Evolutionary conservation across 2,329 filamentous ascomycete genomes (phyloP).

Genomic region (Xylaria hypoxylon): DNA sequence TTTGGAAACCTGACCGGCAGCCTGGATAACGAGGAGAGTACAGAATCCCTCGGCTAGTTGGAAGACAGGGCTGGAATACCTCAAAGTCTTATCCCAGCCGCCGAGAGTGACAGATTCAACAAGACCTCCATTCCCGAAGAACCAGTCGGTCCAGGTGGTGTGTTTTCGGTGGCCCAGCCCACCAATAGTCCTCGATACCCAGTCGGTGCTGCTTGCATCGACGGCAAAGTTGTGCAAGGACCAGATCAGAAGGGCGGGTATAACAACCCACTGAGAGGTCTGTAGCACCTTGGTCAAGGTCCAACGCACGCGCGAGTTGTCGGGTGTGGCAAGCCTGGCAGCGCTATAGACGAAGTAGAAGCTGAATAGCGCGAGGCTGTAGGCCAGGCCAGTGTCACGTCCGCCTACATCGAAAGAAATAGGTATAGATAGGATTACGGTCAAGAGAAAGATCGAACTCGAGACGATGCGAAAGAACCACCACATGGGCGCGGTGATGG

Average conservation of each 20-base stretch:
- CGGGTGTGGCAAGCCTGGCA: conserved; percentile 83
- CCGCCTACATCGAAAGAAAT: conserved; percentile 98
- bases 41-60: conserved; percentile 97
- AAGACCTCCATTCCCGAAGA: conserved; percentile 87
- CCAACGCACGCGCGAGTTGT: conserved; percentile 79
- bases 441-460: conserved; percentile 86
- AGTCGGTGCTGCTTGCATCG: conserved; percentile 80
- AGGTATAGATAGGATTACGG: conserved; percentile 94
- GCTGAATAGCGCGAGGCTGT: conserved; percentile 86
- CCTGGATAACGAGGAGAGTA: conserved; percentile 94
- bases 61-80: conserved; percentile 93
- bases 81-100: conserved; percentile 86
- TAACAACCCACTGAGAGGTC: conserved; percentile 85
- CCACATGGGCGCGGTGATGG: conserved; percentile 75
- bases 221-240: conserved; percentile 94
- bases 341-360: conserved; percentile 93
- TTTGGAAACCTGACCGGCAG: conserved; percentile 90
- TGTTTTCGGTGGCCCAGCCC: conserved; percentile 70
- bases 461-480: conserved; percentile 82
- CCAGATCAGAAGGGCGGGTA: conserved; percentile 92
- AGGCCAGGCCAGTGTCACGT: conserved; percentile 91
- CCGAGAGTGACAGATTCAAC: conserved; percentile 84
- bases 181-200: conserved; percentile 84
- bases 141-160: conserved; percentile 81
- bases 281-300: conserved; percentile 76